Evolutionary conservation across 495 filamentous ascomycete species (phyloP), one percentile per base, ranked within the genome.

Genomic region (Hypoxylon subgilvum): DNA sequence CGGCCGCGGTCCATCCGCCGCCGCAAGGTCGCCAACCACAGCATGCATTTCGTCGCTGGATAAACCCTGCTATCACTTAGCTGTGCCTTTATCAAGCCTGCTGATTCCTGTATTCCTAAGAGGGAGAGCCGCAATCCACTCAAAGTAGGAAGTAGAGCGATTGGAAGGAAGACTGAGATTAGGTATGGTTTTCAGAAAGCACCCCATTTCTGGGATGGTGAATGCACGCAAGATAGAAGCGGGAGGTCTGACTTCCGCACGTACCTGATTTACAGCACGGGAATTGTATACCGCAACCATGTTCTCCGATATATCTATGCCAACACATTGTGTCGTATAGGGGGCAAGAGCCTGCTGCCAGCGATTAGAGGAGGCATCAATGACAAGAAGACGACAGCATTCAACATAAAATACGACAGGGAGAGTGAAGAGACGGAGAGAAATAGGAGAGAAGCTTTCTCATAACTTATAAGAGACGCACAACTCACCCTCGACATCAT

Each of bases 251-350:
- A 21, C 14, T 21, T 38, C n/a, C 44, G 16, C 23, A 50, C 67
- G n/a, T 52, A 76, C 76, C 63, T 79, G 76, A 51, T 74, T 75
- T 34, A 72, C 66, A 9, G 76, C 77, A 7, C 64, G 54, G 6
- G 63, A 67, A 63, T 88, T 87, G 71, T 82, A 89, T 12, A 75
- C 71, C 0, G 73, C 70, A 1, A 88, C 75, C 86, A 89, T 89
- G 47, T 82, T 84, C 19, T 84, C 78, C 2, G 86, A 85, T 61
- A 90, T 69, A 68, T 91, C 88, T 27, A 91, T 73, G 31, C 88
- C 88, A 13, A 82, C 63, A 18, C 84, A 80, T 48, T 83, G 74
- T 0, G 80, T 85, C 7, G 84, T 79, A 51, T 83, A 86, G 4
- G 85, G 83, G 9, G 78, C 82, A 17, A 88, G 72, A 25, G 82